A percentile compares a stretch with the other conserved stretches of the same genome.
These are phyloP conservation scores for Chrysoporthe deuterocubensis DNA, from an alignment of 2,329 filamentous ascomycete species.

Conservation along the genomic window DNA sequence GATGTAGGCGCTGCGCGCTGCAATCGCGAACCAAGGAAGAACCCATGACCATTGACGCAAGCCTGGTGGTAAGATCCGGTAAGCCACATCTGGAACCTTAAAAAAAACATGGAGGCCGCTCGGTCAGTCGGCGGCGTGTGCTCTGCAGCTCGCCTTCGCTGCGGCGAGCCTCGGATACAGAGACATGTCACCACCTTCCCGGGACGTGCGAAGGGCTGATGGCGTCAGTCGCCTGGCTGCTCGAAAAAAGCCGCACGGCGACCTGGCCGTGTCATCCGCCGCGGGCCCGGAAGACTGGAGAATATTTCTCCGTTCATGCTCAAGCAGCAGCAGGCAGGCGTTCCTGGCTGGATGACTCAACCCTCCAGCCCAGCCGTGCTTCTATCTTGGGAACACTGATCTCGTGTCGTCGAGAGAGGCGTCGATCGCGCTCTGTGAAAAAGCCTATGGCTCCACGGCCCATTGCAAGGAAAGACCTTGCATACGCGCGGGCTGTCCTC, in stretches of 20 bases:
- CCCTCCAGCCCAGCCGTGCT: conserved; percentile 3
- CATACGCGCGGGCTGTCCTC: conserved; percentile 1
- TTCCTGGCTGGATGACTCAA: conserved; percentile 5
- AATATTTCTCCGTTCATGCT: neutral
- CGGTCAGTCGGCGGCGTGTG: conserved; percentile 2
- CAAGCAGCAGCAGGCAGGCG: conserved; percentile 1
- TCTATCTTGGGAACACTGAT: conserved; percentile 25
- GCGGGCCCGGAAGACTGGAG: neutral
- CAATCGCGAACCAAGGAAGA: conserved; percentile 10
- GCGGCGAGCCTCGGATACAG: too few species aligned
- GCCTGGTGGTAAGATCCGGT: neutral
- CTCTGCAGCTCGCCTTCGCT: neutral
- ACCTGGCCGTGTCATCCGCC: conserved; percentile 4
- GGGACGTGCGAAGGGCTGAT: neutral
- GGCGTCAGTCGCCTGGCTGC: neutral
- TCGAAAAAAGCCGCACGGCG: conserved; percentile 7
- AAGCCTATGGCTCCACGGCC: conserved; percentile 18
- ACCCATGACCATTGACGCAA: conserved; percentile 18
- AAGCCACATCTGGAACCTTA: neutral
- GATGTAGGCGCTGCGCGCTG: conserved; percentile 9
- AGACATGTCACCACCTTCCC: neutral
- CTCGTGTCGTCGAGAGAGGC: conserved; percentile 15
- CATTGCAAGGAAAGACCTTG: conserved; percentile 21
- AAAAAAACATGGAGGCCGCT: neutral
- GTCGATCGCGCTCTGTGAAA: conserved; percentile 21